A percentile compares a stretch with the other conserved stretches of the same genome.
Conservation (phyloP, 768 basidiomycete species). For the Tylopilus felleus region DNA sequence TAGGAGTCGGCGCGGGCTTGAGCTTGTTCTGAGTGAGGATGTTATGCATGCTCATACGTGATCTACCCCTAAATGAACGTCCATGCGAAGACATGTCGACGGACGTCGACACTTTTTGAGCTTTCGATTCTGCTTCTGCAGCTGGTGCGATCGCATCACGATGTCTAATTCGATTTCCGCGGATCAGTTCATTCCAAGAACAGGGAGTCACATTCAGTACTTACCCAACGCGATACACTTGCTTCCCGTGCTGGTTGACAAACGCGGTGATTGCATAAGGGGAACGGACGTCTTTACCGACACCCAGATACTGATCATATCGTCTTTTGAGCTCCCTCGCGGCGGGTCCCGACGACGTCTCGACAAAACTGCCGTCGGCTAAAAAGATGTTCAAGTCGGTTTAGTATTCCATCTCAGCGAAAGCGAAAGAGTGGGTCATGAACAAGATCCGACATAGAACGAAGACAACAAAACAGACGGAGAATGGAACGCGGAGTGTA, state of each 20-base stretch:
- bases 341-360: slow-evolving; percentile 73
- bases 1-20: slow-evolving; percentile 31
- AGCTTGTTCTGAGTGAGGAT: slow-evolving; percentile 51
- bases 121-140: slow-evolving; percentile 46
- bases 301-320: slow-evolving; percentile 68
- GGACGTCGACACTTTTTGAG: slow-evolving; percentile 32
- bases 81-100: slow-evolving; percentile 36
- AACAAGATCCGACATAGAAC: slow-evolving; percentile 8
- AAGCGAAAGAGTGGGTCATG: not conserved
- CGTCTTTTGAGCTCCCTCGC: slow-evolving; percentile 75
- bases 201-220: slow-evolving; percentile 25
- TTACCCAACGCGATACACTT: slow-evolving; percentile 76
- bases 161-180: slow-evolving; percentile 37
- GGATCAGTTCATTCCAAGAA: not conserved
- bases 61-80: slow-evolving; percentile 46
- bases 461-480: not conserved
- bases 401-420: slow-evolving; percentile 3
- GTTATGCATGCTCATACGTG: slow-evolving; percentile 67
- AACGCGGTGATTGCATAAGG: slow-evolving; percentile 83
- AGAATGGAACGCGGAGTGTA: slow-evolving; percentile 18
- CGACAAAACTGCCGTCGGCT: slow-evolving; percentile 76
- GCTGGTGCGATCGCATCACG: slow-evolving; percentile 63
- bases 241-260: slow-evolving; percentile 75
- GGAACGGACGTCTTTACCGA: slow-evolving; percentile 63
- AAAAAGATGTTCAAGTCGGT: slow-evolving; percentile 15